Conservation (phyloP, 257 asterid genomes). For the Gynochthodes officinalis region DNA sequence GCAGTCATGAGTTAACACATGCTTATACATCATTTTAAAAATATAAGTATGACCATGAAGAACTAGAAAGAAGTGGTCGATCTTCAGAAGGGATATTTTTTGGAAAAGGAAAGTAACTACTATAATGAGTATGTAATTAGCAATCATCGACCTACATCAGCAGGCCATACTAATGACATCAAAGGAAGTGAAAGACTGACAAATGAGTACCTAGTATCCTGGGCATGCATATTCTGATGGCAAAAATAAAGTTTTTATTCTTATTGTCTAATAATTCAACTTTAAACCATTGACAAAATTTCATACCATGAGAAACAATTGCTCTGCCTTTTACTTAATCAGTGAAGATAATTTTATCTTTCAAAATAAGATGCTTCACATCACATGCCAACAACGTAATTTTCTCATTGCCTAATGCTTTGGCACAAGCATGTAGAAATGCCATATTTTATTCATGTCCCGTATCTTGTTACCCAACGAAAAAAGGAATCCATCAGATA, state of each 20-base stretch:
- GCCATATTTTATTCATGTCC: not conserved
- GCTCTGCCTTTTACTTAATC: not conserved
- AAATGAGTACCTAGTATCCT: not conserved
- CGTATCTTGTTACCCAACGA: not conserved
- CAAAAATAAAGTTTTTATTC: not conserved
- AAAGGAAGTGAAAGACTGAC: not conserved
- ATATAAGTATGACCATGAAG: not conserved
- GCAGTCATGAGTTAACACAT: not conserved
- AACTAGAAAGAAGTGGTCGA: not conserved
- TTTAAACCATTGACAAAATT: not conserved
- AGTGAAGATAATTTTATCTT: not conserved
- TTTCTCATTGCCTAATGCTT: not conserved
- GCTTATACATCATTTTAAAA: not conserved
- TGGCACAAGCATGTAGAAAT: not conserved
- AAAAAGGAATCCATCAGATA: not conserved
- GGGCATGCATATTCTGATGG: not conserved
- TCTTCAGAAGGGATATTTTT: not conserved
- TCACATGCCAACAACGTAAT: not conserved
- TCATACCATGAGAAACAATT: not conserved
- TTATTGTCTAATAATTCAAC: not conserved
- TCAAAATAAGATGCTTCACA: not conserved
- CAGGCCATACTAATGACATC: not conserved
- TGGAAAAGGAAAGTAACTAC: not conserved
- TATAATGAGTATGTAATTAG: not conserved
- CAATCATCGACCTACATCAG: not conserved